Evolutionary conservation across 2,329 filamentous ascomycete species (phyloP), one percentile per base, ranked within the genome.

Genomic region (Sodiomyces alkalinus): DNA sequence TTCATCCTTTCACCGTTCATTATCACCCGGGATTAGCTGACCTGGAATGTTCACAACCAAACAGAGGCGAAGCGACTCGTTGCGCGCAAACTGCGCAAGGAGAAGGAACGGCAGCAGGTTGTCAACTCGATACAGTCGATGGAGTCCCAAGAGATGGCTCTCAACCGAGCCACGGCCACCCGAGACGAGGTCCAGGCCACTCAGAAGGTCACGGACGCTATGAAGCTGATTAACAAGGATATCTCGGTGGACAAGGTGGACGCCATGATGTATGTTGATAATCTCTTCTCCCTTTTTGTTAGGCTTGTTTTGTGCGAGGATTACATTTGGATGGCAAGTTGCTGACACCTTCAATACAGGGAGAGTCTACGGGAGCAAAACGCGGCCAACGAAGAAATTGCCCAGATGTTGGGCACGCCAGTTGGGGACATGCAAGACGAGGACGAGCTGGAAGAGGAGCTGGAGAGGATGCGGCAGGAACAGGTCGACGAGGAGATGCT

Each of bases 131-230:
- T 96, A 47, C 73, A 75, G 44, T 92, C 90, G 14, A 66, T 98
- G 24, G 90, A 98, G 54, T 80, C 86, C 48, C 85, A 98, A 53
- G 92, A 96, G 48, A 90, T 90, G 53, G 78, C 81, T 34, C 96
- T 98, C 61, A 90, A 98, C 57, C 83, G 86, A 26, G 90, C 90
- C 36, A 98, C 96, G 53, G 94, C 98, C 63, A 98, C 98, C 65
- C 77, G 87, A 58, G 86, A 94, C 64, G 98, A 90, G 9, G 64
- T 96, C 39, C 71, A 78, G 41, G 87, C 86, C 6, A 94, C 98
- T 85, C 78, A 92, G 69, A 77, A 77, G 49, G 87, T 90, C 8
- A 75, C 81, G 39, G 62, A 74, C 35, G 90, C 87, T 19, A 96
- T 98, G 86, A 79, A 86, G 61, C 64, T 77, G 39, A 98, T 98